Evolutionary conservation across 179 eudicot species (phyloP), one percentile per base, ranked within the genome.

Genomic region (Spergularia azorica): DNA sequence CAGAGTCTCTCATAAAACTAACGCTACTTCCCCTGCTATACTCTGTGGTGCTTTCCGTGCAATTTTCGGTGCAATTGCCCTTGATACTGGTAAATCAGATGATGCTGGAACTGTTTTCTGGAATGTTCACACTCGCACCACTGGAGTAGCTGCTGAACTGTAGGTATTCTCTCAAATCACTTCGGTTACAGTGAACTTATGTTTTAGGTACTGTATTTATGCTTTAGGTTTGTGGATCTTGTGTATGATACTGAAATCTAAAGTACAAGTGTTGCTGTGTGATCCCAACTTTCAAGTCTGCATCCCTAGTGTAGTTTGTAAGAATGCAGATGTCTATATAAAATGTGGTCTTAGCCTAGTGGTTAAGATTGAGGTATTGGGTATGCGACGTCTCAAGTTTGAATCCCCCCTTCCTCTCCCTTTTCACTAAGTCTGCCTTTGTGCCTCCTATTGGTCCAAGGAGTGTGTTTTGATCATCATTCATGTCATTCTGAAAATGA

Each of bases 21-120:
- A 89, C 82, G 85, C 90, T 13, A 78, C 91, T 0, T 9, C 91
- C 4, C 91, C 94, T 21, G 76, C 94, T 4, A 81, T 93, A 69
- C 87, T 91, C 2, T 93, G 97, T 75, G 96, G 93, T 75, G 90
- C 94, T 39, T 91, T 87, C 55, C 90, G 96, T 51, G 91, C 97
- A 9, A 74, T 91, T 32, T 86, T 90, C 64, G 97, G 96, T 39
- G 97, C 97, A 0, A 71, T 93, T 71, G 89, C 90, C 39, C 68
- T 89, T n/a, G 97, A 93, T 72, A 63, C 81, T 14, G 82, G 80
- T 61, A 86, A 79, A 50, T 77, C 87, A 0, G 92, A 90, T 79
- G 86, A 59, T 54, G 95, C 96, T 16, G 84, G 76, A 41, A 32
- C 56, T 60, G 84, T 91, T 54, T 90, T 87, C 72, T 84, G 87